Conservation (phyloP, 768 basidiomycete genomes). For the Dentipellis fragilis region DNA sequence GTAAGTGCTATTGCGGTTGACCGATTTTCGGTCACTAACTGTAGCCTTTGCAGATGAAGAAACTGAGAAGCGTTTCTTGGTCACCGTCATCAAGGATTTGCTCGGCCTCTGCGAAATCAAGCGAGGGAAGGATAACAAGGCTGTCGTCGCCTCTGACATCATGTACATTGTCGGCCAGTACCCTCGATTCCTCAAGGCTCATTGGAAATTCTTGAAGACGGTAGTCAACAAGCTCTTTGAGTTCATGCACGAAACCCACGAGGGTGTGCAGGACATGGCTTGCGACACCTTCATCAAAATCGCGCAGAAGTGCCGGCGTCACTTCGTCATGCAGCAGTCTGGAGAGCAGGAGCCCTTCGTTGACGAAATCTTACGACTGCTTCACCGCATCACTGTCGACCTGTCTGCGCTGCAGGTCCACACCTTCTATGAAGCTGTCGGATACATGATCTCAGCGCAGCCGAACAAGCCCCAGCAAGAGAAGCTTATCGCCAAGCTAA, state of each 20-base stretch:
- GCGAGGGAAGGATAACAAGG: constrained; percentile 99
- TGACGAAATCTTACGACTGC: constrained; percentile 85
- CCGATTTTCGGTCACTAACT: background rate
- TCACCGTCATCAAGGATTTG: constrained; percentile 97
- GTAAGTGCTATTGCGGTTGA: constrained; percentile 36
- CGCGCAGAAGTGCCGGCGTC: constrained; percentile 94
- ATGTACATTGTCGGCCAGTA: constrained; percentile 99
- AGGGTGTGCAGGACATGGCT: constrained; percentile 99
- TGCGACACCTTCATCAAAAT: constrained; percentile 99
- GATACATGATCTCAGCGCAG: constrained; percentile 98
- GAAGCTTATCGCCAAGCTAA: constrained; percentile 85
- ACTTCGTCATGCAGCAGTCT: constrained; percentile 98
- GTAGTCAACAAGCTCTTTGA: constrained; percentile 99
- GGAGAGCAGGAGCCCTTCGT: constrained; percentile 97
- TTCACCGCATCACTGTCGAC: constrained; percentile 92
- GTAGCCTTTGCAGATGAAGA: constrained; percentile 76
- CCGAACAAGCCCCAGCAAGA: constrained; percentile 97
- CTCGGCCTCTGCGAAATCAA: constrained; percentile 98
- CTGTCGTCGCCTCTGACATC: constrained; percentile 91
- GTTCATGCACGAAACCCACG: constrained; percentile 99
- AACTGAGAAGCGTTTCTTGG: constrained; percentile 96
- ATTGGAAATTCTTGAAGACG: constrained; percentile 99
- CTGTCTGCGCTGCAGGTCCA: constrained; percentile 94
- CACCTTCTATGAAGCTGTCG: constrained; percentile 98
- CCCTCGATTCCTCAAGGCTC: constrained; percentile 97